Percentiles rank a stretch among this genome's conserved stretches.
phyloP scores from a whole-genome alignment of 768 basidiomycete species.

The Sarcodon aspratus region DNA sequence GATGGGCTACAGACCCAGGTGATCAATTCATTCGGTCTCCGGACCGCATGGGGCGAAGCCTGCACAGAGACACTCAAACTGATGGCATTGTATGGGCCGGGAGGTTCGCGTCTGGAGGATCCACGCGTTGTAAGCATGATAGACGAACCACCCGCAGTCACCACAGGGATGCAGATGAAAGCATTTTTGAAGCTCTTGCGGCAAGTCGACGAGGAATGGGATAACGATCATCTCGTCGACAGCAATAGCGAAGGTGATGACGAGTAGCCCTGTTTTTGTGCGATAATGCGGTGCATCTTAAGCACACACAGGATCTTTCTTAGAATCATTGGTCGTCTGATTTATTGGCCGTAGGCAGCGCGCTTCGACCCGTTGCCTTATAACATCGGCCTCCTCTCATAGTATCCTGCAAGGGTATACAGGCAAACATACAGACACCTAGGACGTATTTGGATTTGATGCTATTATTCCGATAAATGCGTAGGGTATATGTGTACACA shows the following conservation, averaged over 20 bases:
- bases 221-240: constrained; percentile 16
- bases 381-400: too few relatives aligned
- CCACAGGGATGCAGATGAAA: constrained; percentile 32
- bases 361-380: too few relatives aligned
- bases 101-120: constrained; percentile 38
- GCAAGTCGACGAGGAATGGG: constrained; percentile 35
- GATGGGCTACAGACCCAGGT: constrained; percentile 36
- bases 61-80: constrained; percentile 42
- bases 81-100: constrained; percentile 43
- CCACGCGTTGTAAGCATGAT: constrained; percentile 37
- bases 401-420: too few relatives aligned
- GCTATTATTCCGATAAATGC: too few relatives aligned
- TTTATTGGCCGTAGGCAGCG: too few relatives aligned
- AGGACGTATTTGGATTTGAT: too few relatives aligned
- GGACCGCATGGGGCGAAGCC: constrained; percentile 28
- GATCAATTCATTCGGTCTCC: constrained; percentile 35
- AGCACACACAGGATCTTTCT: too few relatives aligned
- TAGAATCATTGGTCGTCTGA: too few relatives aligned
- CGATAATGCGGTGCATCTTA: too few relatives aligned
- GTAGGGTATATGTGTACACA: too few relatives aligned
- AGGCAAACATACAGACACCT: too few relatives aligned
- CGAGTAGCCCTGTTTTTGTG: neutral
- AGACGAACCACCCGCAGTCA: constrained; percentile 30
- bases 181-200: constrained; percentile 39
- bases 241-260: neutral